Conservation (phyloP, 495 filamentous ascomycete species). For the Bacidia gigantensis region DNA sequence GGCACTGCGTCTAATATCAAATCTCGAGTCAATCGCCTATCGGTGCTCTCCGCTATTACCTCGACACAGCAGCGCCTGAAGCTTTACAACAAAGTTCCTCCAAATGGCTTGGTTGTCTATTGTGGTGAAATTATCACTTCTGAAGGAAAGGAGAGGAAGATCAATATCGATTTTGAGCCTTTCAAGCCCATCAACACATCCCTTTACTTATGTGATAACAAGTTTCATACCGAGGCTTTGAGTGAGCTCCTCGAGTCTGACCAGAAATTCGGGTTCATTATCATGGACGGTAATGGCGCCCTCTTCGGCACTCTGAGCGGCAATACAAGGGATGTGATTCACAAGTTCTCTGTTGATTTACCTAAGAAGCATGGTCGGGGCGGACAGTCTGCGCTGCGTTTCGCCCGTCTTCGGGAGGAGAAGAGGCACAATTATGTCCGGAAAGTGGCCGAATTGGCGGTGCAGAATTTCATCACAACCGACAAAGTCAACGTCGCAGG, state of each 20-base stretch:
- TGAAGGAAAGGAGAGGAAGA: constrained; percentile 96
- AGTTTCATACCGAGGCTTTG: constrained; percentile 95
- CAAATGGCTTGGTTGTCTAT: constrained; percentile 95
- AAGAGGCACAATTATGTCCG: constrained; percentile 99
- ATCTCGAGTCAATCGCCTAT: constrained; percentile 95
- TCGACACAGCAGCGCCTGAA: constrained; percentile 98
- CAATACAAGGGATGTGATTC: constrained; percentile 91
- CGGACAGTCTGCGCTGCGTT: constrained; percentile 97
- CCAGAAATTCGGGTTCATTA: constrained; percentile 97
- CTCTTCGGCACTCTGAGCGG: constrained; percentile 93
- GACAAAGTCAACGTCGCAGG: constrained; percentile 97
- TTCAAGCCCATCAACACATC: constrained; percentile 99
- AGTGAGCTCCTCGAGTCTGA: constrained; percentile 95
- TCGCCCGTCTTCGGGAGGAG: constrained; percentile 97
- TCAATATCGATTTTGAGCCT: constrained; percentile 98
- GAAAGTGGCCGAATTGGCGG: constrained; percentile 92
- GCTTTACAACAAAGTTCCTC: constrained; percentile 94
- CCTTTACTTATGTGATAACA: constrained; percentile 97
- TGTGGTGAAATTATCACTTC: constrained; percentile 99
- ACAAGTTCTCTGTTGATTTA: constrained; percentile 93
- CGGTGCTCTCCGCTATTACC: constrained; percentile 92
- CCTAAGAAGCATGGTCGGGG: constrained; percentile 99
- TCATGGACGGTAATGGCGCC: constrained; percentile 98
- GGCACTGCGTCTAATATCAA: constrained; percentile 99
- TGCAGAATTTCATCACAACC: constrained; percentile 94